Evolutionary conservation across 306 rosid genomes (phyloP).

Genomic region (Fagus sylvatica): DNA sequence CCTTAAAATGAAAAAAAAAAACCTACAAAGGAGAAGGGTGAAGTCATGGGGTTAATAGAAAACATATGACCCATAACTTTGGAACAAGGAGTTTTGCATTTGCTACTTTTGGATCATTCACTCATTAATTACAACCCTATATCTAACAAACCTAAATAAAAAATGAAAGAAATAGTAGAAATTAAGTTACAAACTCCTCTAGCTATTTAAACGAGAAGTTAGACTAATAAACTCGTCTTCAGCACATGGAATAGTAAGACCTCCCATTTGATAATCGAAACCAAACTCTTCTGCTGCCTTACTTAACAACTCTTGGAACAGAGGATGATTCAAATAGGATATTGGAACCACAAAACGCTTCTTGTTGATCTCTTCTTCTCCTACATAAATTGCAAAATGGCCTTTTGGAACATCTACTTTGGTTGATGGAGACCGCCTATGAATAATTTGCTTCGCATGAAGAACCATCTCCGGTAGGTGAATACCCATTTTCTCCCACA

Average conservation of each 20-base stretch:
- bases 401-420: slow-evolving; percentile 36
- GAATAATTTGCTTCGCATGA: slow-evolving; percentile 31
- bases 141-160: not conserved
- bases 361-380: slow-evolving; percentile 20
- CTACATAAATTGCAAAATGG: slow-evolving; percentile 50
- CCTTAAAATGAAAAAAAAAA: no score
- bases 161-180: not conserved
- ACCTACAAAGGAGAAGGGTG: not conserved
- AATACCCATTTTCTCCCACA: slow-evolving; percentile 25
- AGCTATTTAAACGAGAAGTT: slow-evolving; percentile 26
- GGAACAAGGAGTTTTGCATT: no score
- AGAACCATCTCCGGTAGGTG: slow-evolving; percentile 30
- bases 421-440: slow-evolving; percentile 20
- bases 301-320: slow-evolving; percentile 41
- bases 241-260: slow-evolving; percentile 44
- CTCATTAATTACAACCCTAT: not conserved
- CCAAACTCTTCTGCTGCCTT: slow-evolving; percentile 47
- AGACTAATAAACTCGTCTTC: slow-evolving; percentile 36
- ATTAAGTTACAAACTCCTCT: not conserved
- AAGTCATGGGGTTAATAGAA: no score
- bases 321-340: slow-evolving; percentile 44
- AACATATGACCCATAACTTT: no score
- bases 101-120: not conserved
- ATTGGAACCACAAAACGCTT: slow-evolving; percentile 49
- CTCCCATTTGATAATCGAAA: slow-evolving; percentile 33